A percentile compares a stretch with the other conserved stretches of the same genome.
Evolutionary conservation across 805 yeast species (phyloP).

Genomic region (Candida chauliodis): DNA sequence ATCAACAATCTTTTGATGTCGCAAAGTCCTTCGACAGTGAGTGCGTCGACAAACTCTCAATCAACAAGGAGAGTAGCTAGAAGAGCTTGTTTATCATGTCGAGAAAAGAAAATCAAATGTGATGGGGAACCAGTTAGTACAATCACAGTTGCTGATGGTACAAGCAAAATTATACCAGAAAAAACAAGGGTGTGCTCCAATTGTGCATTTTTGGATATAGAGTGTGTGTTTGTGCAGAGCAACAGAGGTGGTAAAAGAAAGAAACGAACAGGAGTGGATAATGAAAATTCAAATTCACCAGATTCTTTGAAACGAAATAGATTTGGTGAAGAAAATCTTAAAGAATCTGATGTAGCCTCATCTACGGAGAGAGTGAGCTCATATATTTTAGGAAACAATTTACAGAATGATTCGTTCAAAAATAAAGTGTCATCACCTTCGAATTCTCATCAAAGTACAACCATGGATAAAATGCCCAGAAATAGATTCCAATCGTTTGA

Average conservation of each 20-base stretch:
- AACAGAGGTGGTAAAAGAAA: slow-evolving; percentile 56
- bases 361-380: slow-evolving; percentile 7
- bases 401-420: background rate
- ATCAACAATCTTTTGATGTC: background rate
- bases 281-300: background rate
- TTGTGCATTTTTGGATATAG: slow-evolving; percentile 41
- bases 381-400: slow-evolving; percentile 3
- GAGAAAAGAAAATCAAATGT: slow-evolving; percentile 64
- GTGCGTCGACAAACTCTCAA: background rate
- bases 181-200: slow-evolving; percentile 41
- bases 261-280: slow-evolving; percentile 14
- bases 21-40: background rate
- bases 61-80: slow-evolving; percentile 44
- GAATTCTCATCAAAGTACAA: background rate
- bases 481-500: background rate
- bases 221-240: slow-evolving; percentile 55
- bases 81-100: slow-evolving; percentile 60
- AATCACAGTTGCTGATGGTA: slow-evolving; percentile 16
- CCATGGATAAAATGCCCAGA: background rate
- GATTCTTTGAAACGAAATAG: background rate
- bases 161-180: slow-evolving; percentile 17
- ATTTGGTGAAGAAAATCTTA: background rate
- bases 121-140: slow-evolving; percentile 49
- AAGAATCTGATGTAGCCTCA: background rate
- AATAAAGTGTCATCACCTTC: slow-evolving; percentile 5